These are phyloP conservation scores for Niebla homalea DNA, from an alignment of 495 filamentous ascomycete genomes.

Conservation along the genomic window DNA sequence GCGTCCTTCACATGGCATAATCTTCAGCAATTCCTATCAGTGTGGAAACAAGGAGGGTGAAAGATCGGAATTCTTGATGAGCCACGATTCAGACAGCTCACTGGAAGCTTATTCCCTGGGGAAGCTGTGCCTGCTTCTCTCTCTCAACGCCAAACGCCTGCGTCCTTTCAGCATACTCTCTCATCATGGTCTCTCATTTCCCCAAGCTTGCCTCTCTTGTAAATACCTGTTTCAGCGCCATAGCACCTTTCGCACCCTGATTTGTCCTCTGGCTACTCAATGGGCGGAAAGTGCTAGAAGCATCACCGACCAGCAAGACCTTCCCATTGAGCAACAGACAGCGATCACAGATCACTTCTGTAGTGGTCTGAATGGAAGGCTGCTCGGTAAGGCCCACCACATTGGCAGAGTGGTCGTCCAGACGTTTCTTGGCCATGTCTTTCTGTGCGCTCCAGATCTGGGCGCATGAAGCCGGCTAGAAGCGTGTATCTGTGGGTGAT, in stretches of 20 bases:
- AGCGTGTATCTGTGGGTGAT: conserved; percentile 32
- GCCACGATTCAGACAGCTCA: too few relatives aligned
- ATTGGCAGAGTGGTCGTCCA: conserved; percentile 42
- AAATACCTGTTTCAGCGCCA: conserved; percentile 19
- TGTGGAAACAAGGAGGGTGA: too few relatives aligned
- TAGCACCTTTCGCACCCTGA: conserved; percentile 37
- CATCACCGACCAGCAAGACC: conserved; percentile 43
- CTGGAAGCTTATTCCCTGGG: too few relatives aligned
- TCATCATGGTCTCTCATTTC: not conserved
- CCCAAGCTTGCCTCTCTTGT: not conserved
- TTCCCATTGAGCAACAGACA: conserved; percentile 34
- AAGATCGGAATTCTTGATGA: too few relatives aligned
- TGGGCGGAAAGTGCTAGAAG: conserved; percentile 41
- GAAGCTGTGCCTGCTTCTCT: too few relatives aligned
- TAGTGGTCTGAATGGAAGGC: conserved; percentile 44
- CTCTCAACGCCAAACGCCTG: too few relatives aligned
- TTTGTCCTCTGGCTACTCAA: conserved; percentile 40
- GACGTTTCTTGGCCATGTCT: conserved; percentile 23
- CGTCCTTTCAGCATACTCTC: too few relatives aligned
- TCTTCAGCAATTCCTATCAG: too few relatives aligned
- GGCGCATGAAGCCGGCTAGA: conserved; percentile 32
- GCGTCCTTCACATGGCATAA: too few relatives aligned
- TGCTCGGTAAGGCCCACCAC: conserved; percentile 31
- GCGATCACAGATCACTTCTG: conserved; percentile 33
- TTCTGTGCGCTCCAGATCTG: conserved; percentile 33